Conservation (phyloP, 441 rosid genomes). For the Euphorbia celastroides region DNA sequence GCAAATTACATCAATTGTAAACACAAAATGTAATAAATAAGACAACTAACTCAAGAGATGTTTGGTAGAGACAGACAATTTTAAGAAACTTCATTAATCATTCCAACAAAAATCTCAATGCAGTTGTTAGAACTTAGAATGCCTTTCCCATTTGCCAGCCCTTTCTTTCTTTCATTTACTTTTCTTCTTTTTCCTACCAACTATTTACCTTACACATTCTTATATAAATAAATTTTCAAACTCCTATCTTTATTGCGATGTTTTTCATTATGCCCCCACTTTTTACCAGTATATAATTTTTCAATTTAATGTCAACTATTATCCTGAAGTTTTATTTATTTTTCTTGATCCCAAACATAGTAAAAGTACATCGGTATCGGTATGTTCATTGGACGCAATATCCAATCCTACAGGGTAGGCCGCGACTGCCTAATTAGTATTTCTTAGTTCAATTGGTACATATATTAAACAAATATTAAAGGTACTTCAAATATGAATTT, state of each 20-base stretch:
- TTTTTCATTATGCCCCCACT: constrained; percentile 6
- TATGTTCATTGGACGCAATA: no score
- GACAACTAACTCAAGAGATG: not conserved
- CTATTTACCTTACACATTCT: not conserved
- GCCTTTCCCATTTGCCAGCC: not conserved
- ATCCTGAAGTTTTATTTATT: no score
- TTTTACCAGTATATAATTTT: no score
- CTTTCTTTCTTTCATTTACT: not conserved
- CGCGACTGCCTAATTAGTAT: no score
- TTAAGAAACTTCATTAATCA: constrained; percentile 9
- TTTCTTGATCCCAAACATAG: no score
- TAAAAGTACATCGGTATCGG: no score
- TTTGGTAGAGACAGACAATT: not conserved
- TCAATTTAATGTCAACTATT: no score
- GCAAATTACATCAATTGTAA: no score
- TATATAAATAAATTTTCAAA: not conserved
- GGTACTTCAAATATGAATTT: no score
- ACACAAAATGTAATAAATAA: not conserved
- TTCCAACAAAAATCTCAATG: constrained; percentile 13
- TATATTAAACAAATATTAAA: no score
- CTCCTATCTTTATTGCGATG: constrained; percentile 47
- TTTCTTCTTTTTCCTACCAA: constrained; percentile 12
- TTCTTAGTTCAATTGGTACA: no score
- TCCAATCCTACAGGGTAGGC: no score
- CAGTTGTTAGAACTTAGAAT: not conserved